Percentiles rank a stretch among this genome's conserved stretches.
phyloP scores from a whole-genome alignment of 306 rosid species.

The Potentilla sterilis region DNA sequence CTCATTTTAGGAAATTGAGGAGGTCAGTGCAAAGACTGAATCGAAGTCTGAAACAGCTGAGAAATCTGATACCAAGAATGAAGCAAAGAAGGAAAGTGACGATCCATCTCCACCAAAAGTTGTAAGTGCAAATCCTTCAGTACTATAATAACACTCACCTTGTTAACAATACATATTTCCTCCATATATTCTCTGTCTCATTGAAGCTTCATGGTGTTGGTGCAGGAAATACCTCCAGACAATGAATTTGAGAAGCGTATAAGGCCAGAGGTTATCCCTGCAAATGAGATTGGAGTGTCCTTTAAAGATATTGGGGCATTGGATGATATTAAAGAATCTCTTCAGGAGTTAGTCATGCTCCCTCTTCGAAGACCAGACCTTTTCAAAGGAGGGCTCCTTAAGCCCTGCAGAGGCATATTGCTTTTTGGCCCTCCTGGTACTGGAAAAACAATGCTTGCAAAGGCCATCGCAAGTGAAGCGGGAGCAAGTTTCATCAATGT shows the following conservation, averaged over 20 bases:
- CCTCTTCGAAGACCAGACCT: constrained; percentile 84
- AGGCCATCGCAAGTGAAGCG: constrained; percentile 82
- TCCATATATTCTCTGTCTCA: constrained; percentile 1
- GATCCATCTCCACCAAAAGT: constrained; percentile 56
- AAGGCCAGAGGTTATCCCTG: constrained; percentile 73
- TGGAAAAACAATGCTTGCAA: constrained; percentile 84
- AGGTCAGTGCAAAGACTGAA: constrained; percentile 51
- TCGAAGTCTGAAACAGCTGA: constrained; percentile 43
- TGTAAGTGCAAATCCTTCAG: constrained; percentile 41
- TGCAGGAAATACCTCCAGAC: constrained; percentile 72
- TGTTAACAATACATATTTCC: constrained; percentile 5
- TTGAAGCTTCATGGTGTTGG: constrained; percentile 7
- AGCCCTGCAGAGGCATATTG: constrained; percentile 77
- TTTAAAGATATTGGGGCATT: constrained; percentile 78
- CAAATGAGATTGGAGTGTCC: constrained; percentile 79
- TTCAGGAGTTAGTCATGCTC: constrained; percentile 79
- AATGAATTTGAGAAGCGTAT: constrained; percentile 85
- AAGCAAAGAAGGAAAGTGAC: constrained; percentile 67
- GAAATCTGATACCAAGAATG: constrained; percentile 55
- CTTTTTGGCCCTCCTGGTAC: constrained; percentile 92
- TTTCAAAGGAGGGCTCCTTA: constrained; percentile 67
- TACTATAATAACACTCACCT: constrained; percentile 1
- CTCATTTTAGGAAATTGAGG: constrained; percentile 49
- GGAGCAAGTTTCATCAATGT: constrained; percentile 85
- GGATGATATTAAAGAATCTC: constrained; percentile 73